These are phyloP conservation scores for Hysterangium stoloniferum DNA, from an alignment of 768 basidiomycete species.

Conservation along the genomic window DNA sequence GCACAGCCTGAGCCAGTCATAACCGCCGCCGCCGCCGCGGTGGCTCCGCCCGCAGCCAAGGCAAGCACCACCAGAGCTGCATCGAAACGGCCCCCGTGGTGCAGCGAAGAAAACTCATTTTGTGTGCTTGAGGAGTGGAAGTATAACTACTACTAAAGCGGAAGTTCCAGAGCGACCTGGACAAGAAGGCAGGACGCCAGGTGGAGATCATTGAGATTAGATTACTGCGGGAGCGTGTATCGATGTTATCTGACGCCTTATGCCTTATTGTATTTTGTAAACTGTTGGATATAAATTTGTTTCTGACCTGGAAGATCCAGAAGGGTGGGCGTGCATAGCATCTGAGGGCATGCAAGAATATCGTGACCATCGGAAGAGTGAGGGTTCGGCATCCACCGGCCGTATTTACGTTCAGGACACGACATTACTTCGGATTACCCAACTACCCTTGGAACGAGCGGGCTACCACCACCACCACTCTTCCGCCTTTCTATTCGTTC, in stretches of 20 bases:
- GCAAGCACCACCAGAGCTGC: conserved; percentile 7
- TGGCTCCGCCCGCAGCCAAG: neutral
- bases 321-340: too few species aligned
- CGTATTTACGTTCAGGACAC: conserved; percentile 2
- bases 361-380: neutral
- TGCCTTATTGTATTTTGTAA: too few species aligned
- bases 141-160: conserved; percentile 23
- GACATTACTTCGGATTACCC: neutral
- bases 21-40: conserved; percentile 11
- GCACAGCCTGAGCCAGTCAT: conserved; percentile 21
- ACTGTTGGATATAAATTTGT: too few species aligned
- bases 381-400: conserved; percentile 2
- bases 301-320: too few species aligned
- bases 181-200: neutral
- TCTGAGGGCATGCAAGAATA: too few species aligned
- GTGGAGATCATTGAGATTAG: too few species aligned
- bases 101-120: conserved; percentile 50
- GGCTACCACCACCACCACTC: conserved; percentile 10
- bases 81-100: conserved; percentile 37
- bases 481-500: neutral
- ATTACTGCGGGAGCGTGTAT: too few species aligned
- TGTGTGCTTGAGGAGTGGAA: conserved; percentile 70
- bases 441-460: conserved; percentile 15
- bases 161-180: neutral
- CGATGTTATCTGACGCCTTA: too few species aligned